Evolutionary conservation across 345 rosid genomes (phyloP).

Genomic region (Eucalyptus guilfoylei): DNA sequence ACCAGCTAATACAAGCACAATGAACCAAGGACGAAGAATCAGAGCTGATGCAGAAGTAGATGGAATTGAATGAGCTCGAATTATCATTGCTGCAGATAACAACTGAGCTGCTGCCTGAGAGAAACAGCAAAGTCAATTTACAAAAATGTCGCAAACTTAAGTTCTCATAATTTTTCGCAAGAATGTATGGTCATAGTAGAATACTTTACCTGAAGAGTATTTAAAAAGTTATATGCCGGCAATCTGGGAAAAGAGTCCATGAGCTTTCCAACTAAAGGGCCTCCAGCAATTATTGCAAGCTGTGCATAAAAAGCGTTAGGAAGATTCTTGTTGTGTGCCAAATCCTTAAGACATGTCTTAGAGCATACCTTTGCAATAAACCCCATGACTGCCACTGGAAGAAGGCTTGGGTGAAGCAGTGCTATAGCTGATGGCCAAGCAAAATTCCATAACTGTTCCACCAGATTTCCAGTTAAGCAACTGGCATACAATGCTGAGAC

Average conservation of each 20-base stretch:
- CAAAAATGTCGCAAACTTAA: neutral
- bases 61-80: slow-evolving; percentile 53
- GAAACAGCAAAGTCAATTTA: slow-evolving; percentile 2
- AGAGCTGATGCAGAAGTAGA: slow-evolving; percentile 38
- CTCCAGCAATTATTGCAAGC: slow-evolving; percentile 67
- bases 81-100: slow-evolving; percentile 77
- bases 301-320: slow-evolving; percentile 8
- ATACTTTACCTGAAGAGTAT: slow-evolving; percentile 52
- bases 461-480: slow-evolving; percentile 71
- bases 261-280: slow-evolving; percentile 80
- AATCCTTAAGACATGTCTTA: neutral
- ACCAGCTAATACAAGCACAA: slow-evolving; percentile 56
- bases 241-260: slow-evolving; percentile 92
- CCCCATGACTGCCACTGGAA: slow-evolving; percentile 90
- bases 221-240: slow-evolving; percentile 61
- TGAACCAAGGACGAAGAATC: slow-evolving; percentile 81
- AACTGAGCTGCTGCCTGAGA: slow-evolving; percentile 79
- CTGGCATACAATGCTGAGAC: slow-evolving; percentile 68
- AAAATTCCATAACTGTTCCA: slow-evolving; percentile 90
- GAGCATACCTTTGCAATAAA: slow-evolving; percentile 57
- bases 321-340: neutral
- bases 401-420: slow-evolving; percentile 84
- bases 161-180: neutral
- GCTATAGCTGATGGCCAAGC: slow-evolving; percentile 98
- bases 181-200: neutral